Evolutionary conservation across 2,329 filamentous ascomycete species (phyloP).

Genomic region (Monilinia fructicola): DNA sequence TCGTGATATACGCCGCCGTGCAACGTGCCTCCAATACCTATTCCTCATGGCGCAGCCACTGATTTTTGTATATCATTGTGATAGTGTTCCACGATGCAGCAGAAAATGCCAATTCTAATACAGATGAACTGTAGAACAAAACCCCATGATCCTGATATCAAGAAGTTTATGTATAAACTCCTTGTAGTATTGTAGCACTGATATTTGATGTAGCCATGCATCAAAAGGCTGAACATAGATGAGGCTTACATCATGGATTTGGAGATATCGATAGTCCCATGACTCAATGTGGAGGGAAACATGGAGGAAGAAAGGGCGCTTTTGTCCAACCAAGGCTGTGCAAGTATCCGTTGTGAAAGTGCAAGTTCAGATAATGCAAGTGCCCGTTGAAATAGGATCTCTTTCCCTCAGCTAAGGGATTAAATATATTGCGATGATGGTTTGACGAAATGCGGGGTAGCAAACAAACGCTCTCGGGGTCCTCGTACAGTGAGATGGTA

Average conservation of each 20-base stretch:
- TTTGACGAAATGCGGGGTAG: conserved; percentile 14
- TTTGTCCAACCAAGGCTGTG: background rate
- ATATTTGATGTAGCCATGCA: background rate
- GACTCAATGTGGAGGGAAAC: background rate
- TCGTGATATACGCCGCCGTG: background rate
- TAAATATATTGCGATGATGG: conserved; percentile 5
- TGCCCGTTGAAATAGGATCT: background rate
- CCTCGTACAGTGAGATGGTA: conserved; percentile 15
- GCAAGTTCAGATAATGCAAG: conserved; percentile 5
- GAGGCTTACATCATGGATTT: background rate
- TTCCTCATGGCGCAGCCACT: background rate
- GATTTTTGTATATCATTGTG: background rate
- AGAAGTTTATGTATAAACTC: background rate
- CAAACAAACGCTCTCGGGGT: conserved; percentile 13
- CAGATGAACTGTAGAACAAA: background rate
- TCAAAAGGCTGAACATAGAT: conserved; percentile 1
- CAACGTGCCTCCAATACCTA: background rate
- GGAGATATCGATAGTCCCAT: conserved; percentile 7
- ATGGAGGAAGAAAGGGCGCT: background rate
- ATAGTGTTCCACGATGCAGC: background rate
- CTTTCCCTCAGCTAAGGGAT: background rate
- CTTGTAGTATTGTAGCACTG: background rate
- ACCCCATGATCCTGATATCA: background rate
- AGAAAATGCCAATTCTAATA: background rate
- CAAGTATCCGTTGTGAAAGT: conserved; percentile 3